Evolutionary conservation across 805 yeast species (phyloP), one percentile per base, ranked within the genome.

Genomic region (Yarrowia porcina): DNA sequence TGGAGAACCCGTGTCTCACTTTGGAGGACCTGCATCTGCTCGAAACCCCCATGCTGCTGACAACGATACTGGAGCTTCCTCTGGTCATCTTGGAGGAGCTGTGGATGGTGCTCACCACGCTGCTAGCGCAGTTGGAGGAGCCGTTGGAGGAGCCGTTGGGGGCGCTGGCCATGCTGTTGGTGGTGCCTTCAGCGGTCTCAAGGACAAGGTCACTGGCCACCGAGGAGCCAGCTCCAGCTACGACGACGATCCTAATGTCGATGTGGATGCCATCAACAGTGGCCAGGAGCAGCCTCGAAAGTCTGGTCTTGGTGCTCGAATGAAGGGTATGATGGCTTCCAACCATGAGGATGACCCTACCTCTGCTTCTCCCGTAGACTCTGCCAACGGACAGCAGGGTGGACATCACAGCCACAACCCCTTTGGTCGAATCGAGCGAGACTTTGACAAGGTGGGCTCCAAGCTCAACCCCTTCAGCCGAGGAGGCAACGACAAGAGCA

Each of bases 61-160:
- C 44, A 52, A 12, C 17, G 52, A 57, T 52, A 30, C 36, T 30
- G 39, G 50, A 3, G 52, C 54, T 27, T 10, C 47, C 9, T 10
- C 41, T 41, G 52, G 44, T 23, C 69, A 75, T 7, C 77, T 78
- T 17, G 74, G 78, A 56, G 79, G 78, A 30, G 80, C 82, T 36
- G 80, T 79, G 47, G 75, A 76, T 20, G 73, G 69, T 10, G 71
- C 70, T 27, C 69, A 65, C 25, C 69, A 68, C 13, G 75, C 67
- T 41, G 70, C 67, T 21, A 80, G 79, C 18, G 76, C 70, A 17
- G 75, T 68, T 42, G 69, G 68, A n/a, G 80, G 79, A 23, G 77
- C 80, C 30, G 79, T 77, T 57, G 78, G 78, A 6, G 75, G 74
- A 63, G 74, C 67, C 5, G 79, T 77, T 56, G 78, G 78, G 6